Conservation (phyloP, 805 yeast genomes). For the Candida caryicola region DNA sequence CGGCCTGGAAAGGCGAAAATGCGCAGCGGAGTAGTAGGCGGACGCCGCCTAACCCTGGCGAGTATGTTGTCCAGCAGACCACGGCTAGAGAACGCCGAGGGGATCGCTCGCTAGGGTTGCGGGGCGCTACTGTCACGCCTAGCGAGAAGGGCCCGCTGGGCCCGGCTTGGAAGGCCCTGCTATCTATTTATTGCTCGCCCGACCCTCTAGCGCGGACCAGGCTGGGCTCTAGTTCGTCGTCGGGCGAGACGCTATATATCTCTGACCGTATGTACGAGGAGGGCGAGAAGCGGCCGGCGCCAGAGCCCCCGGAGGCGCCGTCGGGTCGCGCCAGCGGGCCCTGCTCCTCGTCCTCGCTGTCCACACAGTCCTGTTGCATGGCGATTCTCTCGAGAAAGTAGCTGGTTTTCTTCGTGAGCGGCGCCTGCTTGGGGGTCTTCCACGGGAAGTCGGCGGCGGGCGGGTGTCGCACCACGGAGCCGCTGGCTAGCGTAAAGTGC, state of each 20-base stretch:
- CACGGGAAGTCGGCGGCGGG: slow-evolving; percentile 1
- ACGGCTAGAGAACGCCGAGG: too few species aligned
- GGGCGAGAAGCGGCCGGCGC: neutral
- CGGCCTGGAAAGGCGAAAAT: too few species aligned
- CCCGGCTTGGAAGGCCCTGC: too few species aligned
- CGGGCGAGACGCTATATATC: neutral
- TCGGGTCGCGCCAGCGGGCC: neutral
- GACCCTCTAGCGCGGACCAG: too few species aligned
- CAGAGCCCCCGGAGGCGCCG: neutral
- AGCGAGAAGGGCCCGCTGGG: too few species aligned
- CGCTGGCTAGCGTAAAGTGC: neutral
- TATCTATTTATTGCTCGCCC: too few species aligned
- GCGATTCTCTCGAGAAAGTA: slow-evolving; percentile 31
- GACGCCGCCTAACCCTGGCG: too few species aligned
- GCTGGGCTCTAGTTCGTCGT: neutral
- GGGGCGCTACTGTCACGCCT: too few species aligned
- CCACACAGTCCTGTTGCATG: slow-evolving; percentile 32
- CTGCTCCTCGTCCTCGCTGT: neutral
- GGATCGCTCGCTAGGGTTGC: too few species aligned
- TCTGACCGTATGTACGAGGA: neutral
- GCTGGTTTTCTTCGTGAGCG: slow-evolving; percentile 6
- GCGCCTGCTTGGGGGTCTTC: slow-evolving; percentile 4
- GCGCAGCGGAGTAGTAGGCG: too few species aligned
- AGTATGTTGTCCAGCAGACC: too few species aligned
- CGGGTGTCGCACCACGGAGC: neutral